phyloP scores from a whole-genome alignment of 331 rosid genomes.

The Acacia concinna region DNA sequence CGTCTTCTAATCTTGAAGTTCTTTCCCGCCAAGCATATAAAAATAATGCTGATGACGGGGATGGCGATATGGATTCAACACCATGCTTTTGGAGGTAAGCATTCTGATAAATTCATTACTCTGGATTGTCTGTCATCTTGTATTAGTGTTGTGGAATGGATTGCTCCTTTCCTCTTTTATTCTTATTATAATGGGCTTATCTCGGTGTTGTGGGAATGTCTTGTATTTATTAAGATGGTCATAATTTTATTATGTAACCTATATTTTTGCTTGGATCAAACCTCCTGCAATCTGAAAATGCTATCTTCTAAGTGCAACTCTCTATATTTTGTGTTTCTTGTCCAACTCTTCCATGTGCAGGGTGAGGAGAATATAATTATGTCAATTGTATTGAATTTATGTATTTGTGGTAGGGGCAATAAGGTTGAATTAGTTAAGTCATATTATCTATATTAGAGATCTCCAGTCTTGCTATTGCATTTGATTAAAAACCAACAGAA shows the following conservation, averaged over 20 bases:
- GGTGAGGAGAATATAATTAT: neutral
- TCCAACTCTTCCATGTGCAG: neutral
- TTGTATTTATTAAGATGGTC: slow-evolving; percentile 22
- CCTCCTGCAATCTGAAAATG: slow-evolving; percentile 1
- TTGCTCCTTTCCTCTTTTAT: neutral
- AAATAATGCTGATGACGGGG: slow-evolving; percentile 61
- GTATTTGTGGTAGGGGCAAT: neutral
- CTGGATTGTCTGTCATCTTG: slow-evolving; percentile 26
- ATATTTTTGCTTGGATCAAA: slow-evolving; percentile 9
- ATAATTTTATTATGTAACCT: slow-evolving; percentile 13
- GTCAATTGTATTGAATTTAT: neutral
- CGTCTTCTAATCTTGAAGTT: slow-evolving; percentile 81
- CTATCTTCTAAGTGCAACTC: slow-evolving; percentile 17
- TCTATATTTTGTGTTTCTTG: slow-evolving; percentile 15
- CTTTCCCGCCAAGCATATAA: slow-evolving; percentile 59
- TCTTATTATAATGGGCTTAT: neutral
- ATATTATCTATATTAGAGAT: neutral
- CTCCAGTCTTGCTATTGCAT: neutral
- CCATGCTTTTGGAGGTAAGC: slow-evolving; percentile 57
- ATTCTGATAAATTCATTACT: neutral
- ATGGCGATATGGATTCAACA: slow-evolving; percentile 55
- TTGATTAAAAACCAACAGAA: neutral
- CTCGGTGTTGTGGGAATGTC: slow-evolving; percentile 10
- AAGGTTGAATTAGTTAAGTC: neutral
- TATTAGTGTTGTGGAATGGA: slow-evolving; percentile 14